Evolutionary conservation across 179 eudicot genomes (phyloP).

Genomic region (Vitellaria paradoxa): DNA sequence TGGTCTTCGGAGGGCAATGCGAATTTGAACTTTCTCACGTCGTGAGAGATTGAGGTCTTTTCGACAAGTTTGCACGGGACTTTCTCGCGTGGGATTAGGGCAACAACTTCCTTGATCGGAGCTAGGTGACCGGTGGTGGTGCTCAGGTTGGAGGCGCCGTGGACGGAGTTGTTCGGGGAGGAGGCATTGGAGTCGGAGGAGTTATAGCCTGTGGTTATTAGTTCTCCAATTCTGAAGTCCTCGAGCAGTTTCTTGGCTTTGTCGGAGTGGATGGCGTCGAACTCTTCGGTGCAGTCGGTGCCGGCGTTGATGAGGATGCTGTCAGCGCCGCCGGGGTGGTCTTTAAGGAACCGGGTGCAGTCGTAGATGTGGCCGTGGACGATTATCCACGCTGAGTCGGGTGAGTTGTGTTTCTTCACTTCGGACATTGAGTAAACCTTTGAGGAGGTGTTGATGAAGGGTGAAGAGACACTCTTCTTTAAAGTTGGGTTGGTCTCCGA

Average conservation of each 20-base stretch:
- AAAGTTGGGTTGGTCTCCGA: constrained; percentile 30
- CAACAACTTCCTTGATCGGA: constrained; percentile 57
- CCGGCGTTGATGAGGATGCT: constrained; percentile 92
- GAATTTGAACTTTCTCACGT: constrained; percentile 61
- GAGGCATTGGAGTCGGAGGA: constrained; percentile 51
- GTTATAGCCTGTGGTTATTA: constrained; percentile 54
- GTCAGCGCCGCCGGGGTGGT: constrained; percentile 91
- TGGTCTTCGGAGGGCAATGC: constrained; percentile 65
- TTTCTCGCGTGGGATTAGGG: constrained; percentile 58
- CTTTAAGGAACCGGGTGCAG: constrained; percentile 69
- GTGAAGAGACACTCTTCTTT: constrained; percentile 67
- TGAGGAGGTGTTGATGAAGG: constrained; percentile 63
- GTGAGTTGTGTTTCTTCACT: constrained; percentile 62
- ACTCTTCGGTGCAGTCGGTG: constrained; percentile 86
- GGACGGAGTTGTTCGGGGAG: constrained; percentile 61
- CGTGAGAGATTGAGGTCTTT: constrained; percentile 67
- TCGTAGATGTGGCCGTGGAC: constrained; percentile 81
- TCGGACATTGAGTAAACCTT: constrained; percentile 67
- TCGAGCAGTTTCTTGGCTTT: constrained; percentile 79
- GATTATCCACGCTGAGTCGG: constrained; percentile 87
- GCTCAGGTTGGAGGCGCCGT: constrained; percentile 36
- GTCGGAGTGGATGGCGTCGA: constrained; percentile 89
- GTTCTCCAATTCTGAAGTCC: constrained; percentile 65
- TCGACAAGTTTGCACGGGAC: constrained; percentile 66
- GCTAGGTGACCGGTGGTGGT: constrained; percentile 17